These are phyloP conservation scores for Ambrosia artemisiifolia DNA, from an alignment of 129 eudicot genomes.

Conservation along the genomic window DNA sequence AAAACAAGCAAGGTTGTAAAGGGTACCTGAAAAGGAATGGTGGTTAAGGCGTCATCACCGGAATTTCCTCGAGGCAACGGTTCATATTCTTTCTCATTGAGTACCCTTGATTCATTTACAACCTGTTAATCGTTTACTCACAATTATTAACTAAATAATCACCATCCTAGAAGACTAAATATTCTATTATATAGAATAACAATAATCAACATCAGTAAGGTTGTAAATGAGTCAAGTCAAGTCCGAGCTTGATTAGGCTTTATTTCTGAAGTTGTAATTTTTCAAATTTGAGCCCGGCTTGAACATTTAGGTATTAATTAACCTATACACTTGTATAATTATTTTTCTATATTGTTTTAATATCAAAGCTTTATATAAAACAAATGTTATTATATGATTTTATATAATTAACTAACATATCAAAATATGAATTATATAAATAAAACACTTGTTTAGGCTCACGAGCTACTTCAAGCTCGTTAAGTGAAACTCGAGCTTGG, in stretches of 20 bases:
- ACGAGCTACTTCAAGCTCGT: too few species aligned
- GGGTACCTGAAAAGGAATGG: slow-evolving; percentile 81
- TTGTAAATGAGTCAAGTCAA: too few species aligned
- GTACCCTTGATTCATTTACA: slow-evolving; percentile 38
- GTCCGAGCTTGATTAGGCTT: too few species aligned
- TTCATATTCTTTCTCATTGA: slow-evolving; percentile 36
- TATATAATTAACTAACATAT: neutral
- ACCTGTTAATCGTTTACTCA: slow-evolving; percentile 21
- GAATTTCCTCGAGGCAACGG: slow-evolving; percentile 52
- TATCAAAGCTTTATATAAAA: too few species aligned
- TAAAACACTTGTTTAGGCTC: too few species aligned
- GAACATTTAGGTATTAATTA: too few species aligned
- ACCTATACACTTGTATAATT: too few species aligned
- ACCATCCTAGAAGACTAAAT: neutral
- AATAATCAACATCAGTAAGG: neutral
- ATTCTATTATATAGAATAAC: neutral
- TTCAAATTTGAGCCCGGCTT: too few species aligned
- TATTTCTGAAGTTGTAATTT: too few species aligned
- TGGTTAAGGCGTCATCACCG: slow-evolving; percentile 58
- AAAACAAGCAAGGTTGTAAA: neutral
- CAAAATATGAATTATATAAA: neutral
- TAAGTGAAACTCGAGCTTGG: too few species aligned
- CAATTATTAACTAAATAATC: neutral
- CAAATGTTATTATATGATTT: neutral
- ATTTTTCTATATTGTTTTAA: too few species aligned